Evolutionary conservation across 345 rosid species (phyloP).

Genomic region (Salix exigua): DNA sequence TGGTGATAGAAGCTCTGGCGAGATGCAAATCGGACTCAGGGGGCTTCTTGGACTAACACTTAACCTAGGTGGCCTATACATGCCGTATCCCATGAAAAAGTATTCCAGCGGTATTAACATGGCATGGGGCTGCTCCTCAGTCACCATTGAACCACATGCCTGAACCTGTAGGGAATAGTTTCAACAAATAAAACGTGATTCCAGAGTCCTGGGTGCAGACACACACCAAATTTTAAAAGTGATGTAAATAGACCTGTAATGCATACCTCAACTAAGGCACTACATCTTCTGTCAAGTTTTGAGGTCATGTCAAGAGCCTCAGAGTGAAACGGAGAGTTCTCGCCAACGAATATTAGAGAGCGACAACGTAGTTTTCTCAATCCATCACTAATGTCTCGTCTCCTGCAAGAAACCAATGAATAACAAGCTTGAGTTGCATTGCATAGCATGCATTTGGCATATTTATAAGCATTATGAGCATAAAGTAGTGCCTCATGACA

Average conservation of each 20-base stretch:
- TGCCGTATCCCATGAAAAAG: conserved; percentile 75
- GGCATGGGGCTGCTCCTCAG: conserved; percentile 96
- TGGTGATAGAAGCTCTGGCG: conserved; percentile 92
- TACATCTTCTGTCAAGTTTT: conserved; percentile 70
- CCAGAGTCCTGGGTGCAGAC: neutral
- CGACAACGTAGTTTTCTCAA: conserved; percentile 73
- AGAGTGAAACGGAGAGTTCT: conserved; percentile 70
- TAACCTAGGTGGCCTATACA: conserved; percentile 60
- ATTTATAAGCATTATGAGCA: neutral
- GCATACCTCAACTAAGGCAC: conserved; percentile 89
- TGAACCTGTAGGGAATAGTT: conserved; percentile 52
- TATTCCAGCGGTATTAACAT: conserved; percentile 93
- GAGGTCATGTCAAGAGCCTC: conserved; percentile 88
- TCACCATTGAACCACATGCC: conserved; percentile 93
- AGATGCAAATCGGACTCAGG: conserved; percentile 69
- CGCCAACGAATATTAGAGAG: conserved; percentile 80
- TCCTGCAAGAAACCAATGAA: conserved; percentile 1
- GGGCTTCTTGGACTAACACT: conserved; percentile 92
- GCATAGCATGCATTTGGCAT: neutral
- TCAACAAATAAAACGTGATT: neutral
- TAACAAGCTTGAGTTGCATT: neutral
- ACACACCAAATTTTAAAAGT: neutral
- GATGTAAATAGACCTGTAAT: neutral
- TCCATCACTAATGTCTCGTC: conserved; percentile 76
- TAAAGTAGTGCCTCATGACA: neutral